Evolutionary conservation across 2,329 filamentous ascomycete species (phyloP), one percentile per base, ranked within the genome.

Genomic region (Teratosphaeria zuluensis): DNA sequence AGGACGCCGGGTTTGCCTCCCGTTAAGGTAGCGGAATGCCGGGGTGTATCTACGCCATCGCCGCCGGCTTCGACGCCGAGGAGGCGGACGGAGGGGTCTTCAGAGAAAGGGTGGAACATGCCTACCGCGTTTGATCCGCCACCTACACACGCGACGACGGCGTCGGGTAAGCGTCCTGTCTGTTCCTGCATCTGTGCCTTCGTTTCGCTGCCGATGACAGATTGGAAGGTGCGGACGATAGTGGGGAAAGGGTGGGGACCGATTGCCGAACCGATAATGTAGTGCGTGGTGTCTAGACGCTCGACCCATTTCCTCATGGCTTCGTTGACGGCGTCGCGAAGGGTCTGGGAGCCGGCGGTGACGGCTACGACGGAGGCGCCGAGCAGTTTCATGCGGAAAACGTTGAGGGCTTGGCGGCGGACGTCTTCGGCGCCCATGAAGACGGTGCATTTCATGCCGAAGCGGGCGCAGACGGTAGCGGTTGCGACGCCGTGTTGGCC

Each of bases 381-480:
- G 5, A 99, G 86, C 11, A 99, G 83, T 75, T 95, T 94, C 84
- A 99, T 99, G 52, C 94, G 88, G 84, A 99, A 99, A 46, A 99
- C 94, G 75, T 99, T 99, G 59, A 99, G 81, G 1, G 94, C 92
- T 75, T 99, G 94, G 66, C 94, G 86, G 59, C 94, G 88, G 56
- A 97, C 94, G 70, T 99, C 94, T 77, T 99, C 94, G 53, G 92
- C 91, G 68, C 94, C 94, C 94, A 99, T 99, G 77, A 92, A 99
- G 58, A 99, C 89, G 32, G 91, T 95, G 73, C 94, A 99, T 73
- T 92, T 88, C 92, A 99, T 92, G 70, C 90, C 91, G 69, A 99
- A 97, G 77, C 96, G 96, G 71, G 94, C 94, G 69, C 94, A 97
- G 28, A 97, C 91, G 0, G 94, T 99, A 0, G 94, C 94, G 32